Base-by-base conservation (phyloP, 192 early-diverging fungal species). In the Gaertneriomyces sp. region DNA sequence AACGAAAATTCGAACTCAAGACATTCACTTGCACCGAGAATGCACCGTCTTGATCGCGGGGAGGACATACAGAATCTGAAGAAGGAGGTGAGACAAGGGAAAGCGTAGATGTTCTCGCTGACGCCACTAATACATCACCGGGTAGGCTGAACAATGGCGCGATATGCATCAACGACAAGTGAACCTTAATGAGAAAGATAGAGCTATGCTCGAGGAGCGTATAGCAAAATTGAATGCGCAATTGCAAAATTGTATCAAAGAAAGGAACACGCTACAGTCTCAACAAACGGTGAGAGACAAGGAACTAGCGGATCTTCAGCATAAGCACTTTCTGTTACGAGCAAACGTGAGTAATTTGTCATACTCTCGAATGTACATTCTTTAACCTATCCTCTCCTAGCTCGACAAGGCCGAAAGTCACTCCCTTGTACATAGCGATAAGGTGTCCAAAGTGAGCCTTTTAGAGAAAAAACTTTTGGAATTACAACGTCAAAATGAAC, bases 401-500 rank as follows among this genome's bases (percentile, higher is more conserved):
- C 53, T 71, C 14, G 69, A 75, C 19, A 75, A 75, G 46, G 11
- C 58, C 0, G 68, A 75, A 43, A 71, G 61, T 59, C 42, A 33
- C 3, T 25, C 69, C n/a, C 7, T 45, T 5, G 49, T 58, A 38
- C 64, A 60, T 42, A 46, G 65, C 42, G 67, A 74, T n/a, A 14
- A 49, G 14, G 49, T 38, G 14, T 40, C 49, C 33, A 55, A 40
- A 45, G 17, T 42, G 55, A 5, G 41, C 19, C 45, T 58, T 12
- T 50, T 70, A 9, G 61, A 70, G 49, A 64, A 69, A 38, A 45
- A 64, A 65, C 10, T 63, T 19, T 62, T 20, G 53, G 53, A 59
- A 10, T 42, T 59, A 33, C 53, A 58, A 25, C 54, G 42, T 10
- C 53, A 59, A 16, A 59, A 58, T 38, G 33, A 57, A 33, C 14